Conservation (phyloP, 1,284 basidiomycete genomes). For the Cryptococcus hybrid region DNA sequence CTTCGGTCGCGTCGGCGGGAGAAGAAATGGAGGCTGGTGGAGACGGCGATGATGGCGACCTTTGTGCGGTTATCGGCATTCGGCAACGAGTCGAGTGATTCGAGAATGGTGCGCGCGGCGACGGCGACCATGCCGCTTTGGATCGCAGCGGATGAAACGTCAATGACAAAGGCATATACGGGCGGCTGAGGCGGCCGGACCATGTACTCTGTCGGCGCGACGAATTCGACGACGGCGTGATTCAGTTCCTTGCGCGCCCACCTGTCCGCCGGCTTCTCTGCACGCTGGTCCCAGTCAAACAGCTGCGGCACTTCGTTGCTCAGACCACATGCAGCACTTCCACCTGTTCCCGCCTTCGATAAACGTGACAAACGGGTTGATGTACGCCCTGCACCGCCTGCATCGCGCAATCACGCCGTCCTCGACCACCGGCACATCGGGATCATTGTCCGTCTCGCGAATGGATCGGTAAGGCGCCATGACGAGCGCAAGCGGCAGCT, state of each 20-base stretch:
- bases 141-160: conserved; percentile 89
- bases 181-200: conserved; percentile 95
- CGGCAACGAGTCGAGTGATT: conserved; percentile 91
- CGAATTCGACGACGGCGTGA: conserved; percentile 89
- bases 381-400: conserved; percentile 94
- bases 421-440: conserved; percentile 79
- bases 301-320: conserved; percentile 98
- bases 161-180: conserved; percentile 95
- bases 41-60: conserved; percentile 89
- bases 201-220: conserved; percentile 99
- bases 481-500: conserved; percentile 87
- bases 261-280: conserved; percentile 91
- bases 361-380: conserved; percentile 98
- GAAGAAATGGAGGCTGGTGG: conserved; percentile 86
- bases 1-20: conserved; percentile 70
- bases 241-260: conserved; percentile 95
- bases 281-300: conserved; percentile 96
- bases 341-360: conserved; percentile 98
- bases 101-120: conserved; percentile 90
- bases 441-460: conserved; percentile 54
- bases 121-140: conserved; percentile 98
- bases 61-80: conserved; percentile 93
- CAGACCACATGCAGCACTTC: conserved; percentile 98
- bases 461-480: conserved; percentile 89
- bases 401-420: conserved; percentile 98